Percentiles rank a stretch among this genome's conserved stretches.
Conservation (phyloP, 495 filamentous ascomycete species). For the Penicillium dipodomyicola region DNA sequence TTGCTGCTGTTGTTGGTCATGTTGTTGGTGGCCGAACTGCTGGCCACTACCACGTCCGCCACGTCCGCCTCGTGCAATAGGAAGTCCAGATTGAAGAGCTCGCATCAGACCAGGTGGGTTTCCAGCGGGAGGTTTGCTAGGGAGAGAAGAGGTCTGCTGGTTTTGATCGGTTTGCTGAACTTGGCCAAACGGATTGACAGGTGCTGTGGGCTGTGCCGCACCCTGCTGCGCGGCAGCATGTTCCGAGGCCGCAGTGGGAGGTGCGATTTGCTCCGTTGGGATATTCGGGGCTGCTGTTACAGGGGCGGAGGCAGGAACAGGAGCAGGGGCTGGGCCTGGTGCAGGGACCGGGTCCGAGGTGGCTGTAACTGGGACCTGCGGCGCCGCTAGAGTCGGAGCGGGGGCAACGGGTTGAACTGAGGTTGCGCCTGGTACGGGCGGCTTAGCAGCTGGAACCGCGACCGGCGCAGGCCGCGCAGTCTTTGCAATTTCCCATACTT, state of each 20-base stretch:
- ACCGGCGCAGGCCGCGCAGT: slow-evolving; percentile 59
- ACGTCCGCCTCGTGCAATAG: slow-evolving; percentile 43
- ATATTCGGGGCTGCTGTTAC: neutral
- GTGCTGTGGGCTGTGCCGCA: slow-evolving; percentile 16
- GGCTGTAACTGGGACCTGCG: slow-evolving; percentile 2
- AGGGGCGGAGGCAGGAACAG: neutral
- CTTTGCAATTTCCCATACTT: slow-evolving; percentile 83
- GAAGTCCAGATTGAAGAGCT: slow-evolving; percentile 50
- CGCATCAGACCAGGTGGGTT: slow-evolving; percentile 37
- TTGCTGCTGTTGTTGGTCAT: slow-evolving; percentile 23
- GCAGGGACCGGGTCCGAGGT: neutral
- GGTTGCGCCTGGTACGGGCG: slow-evolving; percentile 21
- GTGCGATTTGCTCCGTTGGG: neutral
- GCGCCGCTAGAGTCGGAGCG: slow-evolving; percentile 13
- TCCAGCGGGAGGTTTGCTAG: slow-evolving; percentile 40
- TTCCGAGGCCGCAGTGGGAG: slow-evolving; percentile 17
- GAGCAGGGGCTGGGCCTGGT: neutral
- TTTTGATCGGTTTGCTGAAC: slow-evolving; percentile 30
- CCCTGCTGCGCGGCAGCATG: slow-evolving; percentile 16
- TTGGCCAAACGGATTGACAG: slow-evolving; percentile 37
- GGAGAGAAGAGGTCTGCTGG: slow-evolving; percentile 32
- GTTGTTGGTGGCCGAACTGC: slow-evolving; percentile 34
- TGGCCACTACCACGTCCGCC: slow-evolving; percentile 33
- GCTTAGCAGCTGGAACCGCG: slow-evolving; percentile 33
- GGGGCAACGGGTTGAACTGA: slow-evolving; percentile 7